Conservation (phyloP, 345 rosid genomes). For the Ceriops zippeliana region DNA sequence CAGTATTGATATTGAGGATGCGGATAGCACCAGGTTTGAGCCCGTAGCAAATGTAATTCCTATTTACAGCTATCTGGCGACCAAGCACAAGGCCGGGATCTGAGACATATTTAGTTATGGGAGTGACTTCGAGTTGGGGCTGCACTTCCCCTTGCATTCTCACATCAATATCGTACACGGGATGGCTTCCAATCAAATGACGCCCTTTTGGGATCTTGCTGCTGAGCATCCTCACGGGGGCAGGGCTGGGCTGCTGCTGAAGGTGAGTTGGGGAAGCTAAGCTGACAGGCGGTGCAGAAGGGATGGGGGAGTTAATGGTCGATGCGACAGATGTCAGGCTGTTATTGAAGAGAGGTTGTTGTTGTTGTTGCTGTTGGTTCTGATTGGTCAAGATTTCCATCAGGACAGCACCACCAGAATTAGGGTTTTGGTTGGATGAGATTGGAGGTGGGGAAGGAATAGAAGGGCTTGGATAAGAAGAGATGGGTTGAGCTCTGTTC, state of each 20-base stretch:
- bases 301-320: conserved; percentile 16
- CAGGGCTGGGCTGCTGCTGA: conserved; percentile 30
- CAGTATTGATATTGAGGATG: conserved; percentile 80
- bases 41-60: conserved; percentile 76
- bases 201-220: conserved; percentile 59
- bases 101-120: conserved; percentile 82
- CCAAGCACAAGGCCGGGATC: conserved; percentile 84
- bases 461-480: conserved; percentile 19
- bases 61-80: conserved; percentile 78
- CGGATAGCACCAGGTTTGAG: conserved; percentile 78
- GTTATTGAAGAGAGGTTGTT: conserved; percentile 21
- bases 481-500: conserved; percentile 14
- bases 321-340: conserved; percentile 19
- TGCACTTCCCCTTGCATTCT: conserved; percentile 62
- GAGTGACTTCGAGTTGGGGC: conserved; percentile 86
- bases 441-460: conserved; percentile 15
- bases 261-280: conserved; percentile 24
- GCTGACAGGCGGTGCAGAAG: conserved; percentile 28
- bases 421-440: conserved; percentile 9
- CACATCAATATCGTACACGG: conserved; percentile 61
- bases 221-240: conserved; percentile 39
- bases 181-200: conserved; percentile 49
- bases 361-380: conserved; percentile 20
- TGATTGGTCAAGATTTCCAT: conserved; percentile 28
- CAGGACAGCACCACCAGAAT: conserved; percentile 15